A percentile compares a stretch with the other conserved stretches of the same genome.
Conservation (phyloP, 2,329 filamentous ascomycete genomes). For the Plenodomus lindquistii region DNA sequence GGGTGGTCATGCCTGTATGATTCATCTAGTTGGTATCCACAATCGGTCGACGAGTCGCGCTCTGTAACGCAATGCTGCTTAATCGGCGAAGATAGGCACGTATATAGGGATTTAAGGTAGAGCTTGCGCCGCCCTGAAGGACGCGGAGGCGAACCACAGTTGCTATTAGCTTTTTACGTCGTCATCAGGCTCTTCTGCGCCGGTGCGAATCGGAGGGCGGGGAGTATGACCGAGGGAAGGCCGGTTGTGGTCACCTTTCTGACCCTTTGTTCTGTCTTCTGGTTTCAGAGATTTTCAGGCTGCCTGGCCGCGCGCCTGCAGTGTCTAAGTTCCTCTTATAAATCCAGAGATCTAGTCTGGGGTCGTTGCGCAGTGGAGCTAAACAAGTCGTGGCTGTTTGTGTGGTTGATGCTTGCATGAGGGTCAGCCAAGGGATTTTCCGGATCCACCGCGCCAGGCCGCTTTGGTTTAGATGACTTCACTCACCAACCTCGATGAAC, state of each 20-base stretch:
- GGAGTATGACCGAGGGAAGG: slow-evolving; percentile 35
- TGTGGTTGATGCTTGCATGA: slow-evolving; percentile 27
- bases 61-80: slow-evolving; percentile 23
- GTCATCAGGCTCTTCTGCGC: slow-evolving; percentile 35
- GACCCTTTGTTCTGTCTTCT: slow-evolving; percentile 10
- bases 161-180: slow-evolving; percentile 35
- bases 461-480: not conserved
- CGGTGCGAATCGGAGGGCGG: slow-evolving; percentile 38
- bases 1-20: slow-evolving; percentile 35
- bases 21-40: slow-evolving; percentile 27
- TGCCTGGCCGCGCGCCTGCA: slow-evolving; percentile 15
- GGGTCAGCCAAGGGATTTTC: not conserved
- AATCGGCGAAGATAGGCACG: slow-evolving; percentile 34
- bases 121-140: slow-evolving; percentile 16
- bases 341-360: slow-evolving; percentile 20
- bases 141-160: slow-evolving; percentile 19
- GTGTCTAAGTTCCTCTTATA: slow-evolving; percentile 27
- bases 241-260: slow-evolving; percentile 26
- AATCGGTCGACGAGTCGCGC: slow-evolving; percentile 19
- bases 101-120: slow-evolving; percentile 20
- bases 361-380: slow-evolving; percentile 19
- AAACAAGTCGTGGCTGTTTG: slow-evolving; percentile 26
- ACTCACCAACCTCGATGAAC: not conserved
- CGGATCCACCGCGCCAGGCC: not conserved
- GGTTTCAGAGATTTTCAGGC: slow-evolving; percentile 17